Percentiles rank a stretch among this genome's conserved stretches.
These are phyloP conservation scores for Eimeria maxima DNA, from an alignment of 169 alveolate species.

Conservation along the genomic window DNA sequence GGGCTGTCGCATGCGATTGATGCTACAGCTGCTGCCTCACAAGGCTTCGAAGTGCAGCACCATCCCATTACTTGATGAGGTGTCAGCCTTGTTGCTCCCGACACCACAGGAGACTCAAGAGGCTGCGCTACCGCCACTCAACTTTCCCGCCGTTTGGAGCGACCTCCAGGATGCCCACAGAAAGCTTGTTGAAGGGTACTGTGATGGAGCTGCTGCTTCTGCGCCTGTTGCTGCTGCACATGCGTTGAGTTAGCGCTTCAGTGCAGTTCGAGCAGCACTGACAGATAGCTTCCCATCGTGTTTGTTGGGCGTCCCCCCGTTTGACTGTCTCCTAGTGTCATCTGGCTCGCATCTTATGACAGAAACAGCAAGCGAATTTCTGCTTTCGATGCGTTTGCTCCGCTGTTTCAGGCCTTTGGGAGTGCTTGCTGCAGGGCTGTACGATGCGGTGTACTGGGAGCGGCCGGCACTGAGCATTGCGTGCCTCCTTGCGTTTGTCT, in stretches of 20 bases:
- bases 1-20: slow-evolving; percentile 39
- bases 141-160: slow-evolving; percentile 34
- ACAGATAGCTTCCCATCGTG: not conserved
- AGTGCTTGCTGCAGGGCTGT: slow-evolving; percentile 53
- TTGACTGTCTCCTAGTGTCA: not conserved
- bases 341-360: not conserved
- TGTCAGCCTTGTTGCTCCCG: slow-evolving; percentile 22
- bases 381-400: not conserved
- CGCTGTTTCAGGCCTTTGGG: not conserved
- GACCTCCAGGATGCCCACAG: slow-evolving; percentile 52
- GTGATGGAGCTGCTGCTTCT: not conserved
- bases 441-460: slow-evolving; percentile 65
- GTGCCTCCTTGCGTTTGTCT: not conserved
- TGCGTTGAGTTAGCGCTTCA: not conserved
- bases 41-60: not conserved
- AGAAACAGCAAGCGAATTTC: not conserved
- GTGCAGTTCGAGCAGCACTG: not conserved
- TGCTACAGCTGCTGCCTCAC: slow-evolving; percentile 75
- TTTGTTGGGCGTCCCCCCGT: not conserved
- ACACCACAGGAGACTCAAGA: slow-evolving; percentile 47
- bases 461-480: slow-evolving; percentile 44
- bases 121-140: slow-evolving; percentile 31
- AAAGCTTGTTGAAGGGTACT: slow-evolving; percentile 38
- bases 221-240: not conserved
- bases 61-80: slow-evolving; percentile 11